Conservation (phyloP, 225 moss, liverwort and hornwort genomes). For the Physcomitrium patens region DNA sequence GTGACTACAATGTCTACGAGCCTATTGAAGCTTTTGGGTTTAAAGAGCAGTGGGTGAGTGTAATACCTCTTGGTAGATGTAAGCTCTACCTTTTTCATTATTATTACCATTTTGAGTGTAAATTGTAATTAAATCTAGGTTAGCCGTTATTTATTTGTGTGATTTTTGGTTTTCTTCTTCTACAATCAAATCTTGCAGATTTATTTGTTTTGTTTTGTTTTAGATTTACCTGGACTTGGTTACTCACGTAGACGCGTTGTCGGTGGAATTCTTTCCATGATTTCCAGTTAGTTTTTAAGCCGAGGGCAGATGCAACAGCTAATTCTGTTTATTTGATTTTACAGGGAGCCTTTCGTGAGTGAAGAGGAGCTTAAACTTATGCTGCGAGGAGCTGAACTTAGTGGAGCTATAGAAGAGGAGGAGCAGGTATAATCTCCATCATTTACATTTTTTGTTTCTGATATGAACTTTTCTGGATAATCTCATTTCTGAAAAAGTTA, state of each 20-base stretch:
- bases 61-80: not conserved
- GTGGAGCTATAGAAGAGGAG: slow-evolving; percentile 99
- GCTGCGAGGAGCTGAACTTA: slow-evolving; percentile 97
- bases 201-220: slow-evolving; percentile 9
- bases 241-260: not conserved
- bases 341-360: slow-evolving; percentile 89
- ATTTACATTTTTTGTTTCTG: not conserved
- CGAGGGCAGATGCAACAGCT: slow-evolving; percentile 18
- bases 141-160: not conserved
- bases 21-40: slow-evolving; percentile 82
- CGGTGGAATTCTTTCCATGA: not conserved
- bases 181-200: not conserved
- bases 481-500: not conserved
- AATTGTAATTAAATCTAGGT: not conserved
- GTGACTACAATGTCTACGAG: slow-evolving; percentile 90
- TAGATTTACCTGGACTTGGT: not conserved
- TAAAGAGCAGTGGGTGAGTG: slow-evolving; percentile 91
- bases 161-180: not conserved
- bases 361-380: slow-evolving; percentile 98
- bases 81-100: slow-evolving; percentile 5
- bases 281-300: slow-evolving; percentile 3
- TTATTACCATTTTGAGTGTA: not conserved
- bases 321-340: not conserved
- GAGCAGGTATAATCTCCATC: slow-evolving; percentile 65
- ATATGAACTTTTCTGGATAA: slow-evolving; percentile 4